phyloP scores from a whole-genome alignment of 495 filamentous ascomycete genomes.

The Thozetella sp. region DNA sequence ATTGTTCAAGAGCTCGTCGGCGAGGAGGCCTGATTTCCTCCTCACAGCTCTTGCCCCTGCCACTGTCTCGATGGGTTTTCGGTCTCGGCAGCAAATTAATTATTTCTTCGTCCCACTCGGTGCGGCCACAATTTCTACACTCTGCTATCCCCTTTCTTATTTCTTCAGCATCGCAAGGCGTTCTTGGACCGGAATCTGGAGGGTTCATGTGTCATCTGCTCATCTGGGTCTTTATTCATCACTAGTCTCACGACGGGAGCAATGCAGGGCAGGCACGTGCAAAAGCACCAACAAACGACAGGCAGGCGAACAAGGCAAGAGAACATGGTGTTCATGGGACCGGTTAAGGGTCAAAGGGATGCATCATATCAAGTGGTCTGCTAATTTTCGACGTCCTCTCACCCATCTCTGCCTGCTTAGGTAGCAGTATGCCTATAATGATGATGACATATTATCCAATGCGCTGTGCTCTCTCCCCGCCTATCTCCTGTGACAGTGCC shows the following conservation, averaged over 20 bases:
- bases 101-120: too few species aligned
- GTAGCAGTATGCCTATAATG: neutral
- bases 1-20: constrained; percentile 51
- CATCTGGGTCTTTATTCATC: neutral
- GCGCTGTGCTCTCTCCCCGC: neutral
- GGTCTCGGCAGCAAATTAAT: too few species aligned
- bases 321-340: neutral
- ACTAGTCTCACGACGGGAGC: neutral
- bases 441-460: neutral
- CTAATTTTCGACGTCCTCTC: neutral
- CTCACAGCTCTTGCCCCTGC: too few species aligned
- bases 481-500: too few species aligned
- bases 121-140: neutral
- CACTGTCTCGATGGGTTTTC: too few species aligned
- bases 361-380: neutral
- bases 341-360: neutral
- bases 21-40: constrained; percentile 30
- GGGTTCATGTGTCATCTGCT: neutral
- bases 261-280: neutral
- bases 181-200: neutral
- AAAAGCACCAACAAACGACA: neutral
- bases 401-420: neutral
- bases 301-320: neutral
- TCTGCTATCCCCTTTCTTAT: neutral
- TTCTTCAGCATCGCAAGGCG: neutral